Evolutionary conservation across 352 stramenopile species (phyloP).

Genomic region (Blastocystis sp.): DNA sequence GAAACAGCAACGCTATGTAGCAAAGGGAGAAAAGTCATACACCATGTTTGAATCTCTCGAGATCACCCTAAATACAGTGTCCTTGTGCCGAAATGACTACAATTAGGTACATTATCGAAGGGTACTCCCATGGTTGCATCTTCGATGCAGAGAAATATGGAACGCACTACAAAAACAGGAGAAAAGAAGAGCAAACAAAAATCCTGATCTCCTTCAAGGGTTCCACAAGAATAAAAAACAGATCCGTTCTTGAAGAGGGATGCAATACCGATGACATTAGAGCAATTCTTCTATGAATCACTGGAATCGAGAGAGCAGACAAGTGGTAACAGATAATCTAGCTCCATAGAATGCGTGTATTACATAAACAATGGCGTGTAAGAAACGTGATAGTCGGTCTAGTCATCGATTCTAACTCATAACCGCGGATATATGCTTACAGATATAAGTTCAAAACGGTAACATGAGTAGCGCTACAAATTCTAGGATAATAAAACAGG

Average conservation of each 20-base stretch:
- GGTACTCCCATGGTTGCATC: neutral
- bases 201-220: neutral
- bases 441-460: neutral
- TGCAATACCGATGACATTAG: neutral
- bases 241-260: neutral
- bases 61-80: conserved; percentile 3
- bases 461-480: neutral
- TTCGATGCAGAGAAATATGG: neutral
- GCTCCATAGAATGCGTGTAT: neutral
- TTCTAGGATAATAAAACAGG: neutral
- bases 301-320: too few relatives aligned
- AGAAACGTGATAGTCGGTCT: neutral
- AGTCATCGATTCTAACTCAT: neutral
- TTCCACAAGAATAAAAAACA: neutral
- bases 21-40: neutral
- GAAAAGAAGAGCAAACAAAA: neutral
- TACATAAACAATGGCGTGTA: neutral
- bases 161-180: neutral
- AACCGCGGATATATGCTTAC: neutral
- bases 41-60: neutral
- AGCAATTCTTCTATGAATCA: neutral
- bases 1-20: neutral
- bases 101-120: neutral
- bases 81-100: neutral
- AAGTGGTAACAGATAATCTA: too few relatives aligned